phyloP scores from a whole-genome alignment of 1,284 basidiomycete species.

The Golubevia pallescens region DNA sequence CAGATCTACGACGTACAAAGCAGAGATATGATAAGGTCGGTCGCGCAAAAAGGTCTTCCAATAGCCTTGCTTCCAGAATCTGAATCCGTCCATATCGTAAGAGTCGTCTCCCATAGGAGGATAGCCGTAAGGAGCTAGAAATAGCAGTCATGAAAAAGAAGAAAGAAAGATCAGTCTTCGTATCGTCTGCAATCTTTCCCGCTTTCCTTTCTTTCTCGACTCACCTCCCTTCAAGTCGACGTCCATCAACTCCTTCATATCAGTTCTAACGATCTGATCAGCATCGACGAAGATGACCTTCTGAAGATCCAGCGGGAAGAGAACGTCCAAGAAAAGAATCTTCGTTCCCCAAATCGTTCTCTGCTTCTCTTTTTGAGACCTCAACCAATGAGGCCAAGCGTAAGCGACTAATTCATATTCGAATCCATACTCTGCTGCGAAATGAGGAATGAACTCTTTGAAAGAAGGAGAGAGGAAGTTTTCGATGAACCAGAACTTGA shows the following conservation, averaged over 20 bases:
- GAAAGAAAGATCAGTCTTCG: conserved; percentile 2
- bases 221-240: conserved; percentile 78
- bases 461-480: conserved; percentile 98
- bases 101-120: conserved; percentile 97
- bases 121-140: conserved; percentile 69
- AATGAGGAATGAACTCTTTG: conserved; percentile 91
- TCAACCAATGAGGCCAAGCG: conserved; percentile 97
- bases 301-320: conserved; percentile 97
- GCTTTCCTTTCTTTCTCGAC: too few species aligned
- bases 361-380: conserved; percentile 95
- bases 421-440: conserved; percentile 87
- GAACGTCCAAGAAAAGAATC: conserved; percentile 95
- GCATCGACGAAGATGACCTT: conserved; percentile 99
- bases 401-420: conserved; percentile 96
- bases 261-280: conserved; percentile 82
- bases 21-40: conserved; percentile 78
- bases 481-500: conserved; percentile 99
- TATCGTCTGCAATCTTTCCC: background rate
- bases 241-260: conserved; percentile 88
- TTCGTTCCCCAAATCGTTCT: conserved; percentile 99
- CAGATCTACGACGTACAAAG: conserved; percentile 95
- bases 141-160: background rate
- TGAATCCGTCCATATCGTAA: conserved; percentile 88
- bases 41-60: conserved; percentile 55
- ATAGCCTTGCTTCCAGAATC: conserved; percentile 90